Evolutionary conservation across 495 filamentous ascomycete species (phyloP), one percentile per base, ranked within the genome.

Genomic region (Beverwykella pulmonaria): DNA sequence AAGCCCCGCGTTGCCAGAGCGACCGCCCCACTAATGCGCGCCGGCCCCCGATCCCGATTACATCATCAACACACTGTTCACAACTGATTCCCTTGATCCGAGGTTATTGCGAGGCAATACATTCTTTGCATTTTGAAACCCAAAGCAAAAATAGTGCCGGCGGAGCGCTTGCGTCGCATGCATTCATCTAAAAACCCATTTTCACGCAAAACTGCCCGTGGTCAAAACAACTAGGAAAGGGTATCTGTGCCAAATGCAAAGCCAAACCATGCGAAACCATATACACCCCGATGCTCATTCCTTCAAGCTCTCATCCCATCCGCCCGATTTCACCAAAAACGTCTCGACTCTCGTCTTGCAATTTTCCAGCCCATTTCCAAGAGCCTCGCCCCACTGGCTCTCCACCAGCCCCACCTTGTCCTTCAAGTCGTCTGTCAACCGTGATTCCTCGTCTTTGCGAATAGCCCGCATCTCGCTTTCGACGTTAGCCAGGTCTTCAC

Each of bases 371-470:
- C 84, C 79, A 49, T 81, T 81, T 12, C 88, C 88, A 19, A 91
- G 72, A 15, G 86, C 88, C 70, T 90, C 87, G 14, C 77, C 74
- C 87, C 94, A 98, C 76, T 94, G 91, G 25, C 90, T 88, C 77
- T 98, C 94, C 53, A 98, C 87, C 41, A 92, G 86, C 50, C 86
- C 82, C 12, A 97, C 93, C 75, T 92, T 93, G 64, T 96, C 93
- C 75, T 96, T 93, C 65, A 96, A 75, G 74, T 97, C 93, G n/a
- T 86, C 86, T 14, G 92, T 95, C 74, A 96, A 74, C 49, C 82
- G 75, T 34, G 75, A 76, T 69, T 90, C 90, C 75, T 93, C 90
- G 57, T 85, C 84, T 1, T 76, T 75, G 67, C 84, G 80, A 63
- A 87, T 84, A 1, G 83, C 82, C 53, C 85, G 84, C 73, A 88